phyloP scores from a whole-genome alignment of 139 green algal species.

The Chlamydomonas sp. region DNA sequence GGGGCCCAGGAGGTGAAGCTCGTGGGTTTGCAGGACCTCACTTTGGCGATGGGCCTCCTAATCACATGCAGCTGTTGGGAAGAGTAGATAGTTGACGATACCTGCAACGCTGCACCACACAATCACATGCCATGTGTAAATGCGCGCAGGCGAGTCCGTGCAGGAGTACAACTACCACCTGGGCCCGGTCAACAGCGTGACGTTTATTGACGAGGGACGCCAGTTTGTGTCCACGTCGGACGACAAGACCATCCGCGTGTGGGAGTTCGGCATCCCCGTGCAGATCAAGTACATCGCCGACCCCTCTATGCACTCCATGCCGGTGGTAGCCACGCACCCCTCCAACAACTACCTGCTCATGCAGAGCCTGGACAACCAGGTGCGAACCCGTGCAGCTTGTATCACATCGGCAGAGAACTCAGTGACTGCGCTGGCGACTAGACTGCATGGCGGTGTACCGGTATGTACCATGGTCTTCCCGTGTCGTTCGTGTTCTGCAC shows the following conservation, averaged over 20 bases:
- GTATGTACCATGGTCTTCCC: too few relatives aligned
- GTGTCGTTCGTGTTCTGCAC: too few relatives aligned
- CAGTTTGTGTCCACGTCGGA: conserved; percentile 91
- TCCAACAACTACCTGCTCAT: conserved; percentile 80
- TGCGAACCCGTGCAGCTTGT: background rate
- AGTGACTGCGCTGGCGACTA: too few relatives aligned
- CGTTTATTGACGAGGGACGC: conserved; percentile 93
- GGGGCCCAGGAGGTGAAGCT: too few relatives aligned
- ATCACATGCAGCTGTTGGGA: too few relatives aligned
- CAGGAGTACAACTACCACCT: conserved; percentile 99
- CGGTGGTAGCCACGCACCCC: conserved; percentile 78
- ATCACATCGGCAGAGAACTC: background rate
- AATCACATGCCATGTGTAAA: background rate
- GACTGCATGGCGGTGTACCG: too few relatives aligned
- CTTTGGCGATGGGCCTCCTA: too few relatives aligned
- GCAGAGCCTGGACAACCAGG: conserved; percentile 77
- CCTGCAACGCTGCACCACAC: background rate
- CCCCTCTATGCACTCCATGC: conserved; percentile 97
- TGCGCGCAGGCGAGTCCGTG: conserved; percentile 16
- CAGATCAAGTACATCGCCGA: conserved; percentile 95
- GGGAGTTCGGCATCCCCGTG: conserved; percentile 98
- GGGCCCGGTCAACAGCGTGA: conserved; percentile 96
- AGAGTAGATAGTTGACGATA: background rate
- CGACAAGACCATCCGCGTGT: conserved; percentile 98
- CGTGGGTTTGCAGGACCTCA: too few relatives aligned